Percentiles rank a stretch among this genome's conserved stretches.
phyloP scores from a whole-genome alignment of 495 filamentous ascomycete genomes.

The Penicillium waksmanii region DNA sequence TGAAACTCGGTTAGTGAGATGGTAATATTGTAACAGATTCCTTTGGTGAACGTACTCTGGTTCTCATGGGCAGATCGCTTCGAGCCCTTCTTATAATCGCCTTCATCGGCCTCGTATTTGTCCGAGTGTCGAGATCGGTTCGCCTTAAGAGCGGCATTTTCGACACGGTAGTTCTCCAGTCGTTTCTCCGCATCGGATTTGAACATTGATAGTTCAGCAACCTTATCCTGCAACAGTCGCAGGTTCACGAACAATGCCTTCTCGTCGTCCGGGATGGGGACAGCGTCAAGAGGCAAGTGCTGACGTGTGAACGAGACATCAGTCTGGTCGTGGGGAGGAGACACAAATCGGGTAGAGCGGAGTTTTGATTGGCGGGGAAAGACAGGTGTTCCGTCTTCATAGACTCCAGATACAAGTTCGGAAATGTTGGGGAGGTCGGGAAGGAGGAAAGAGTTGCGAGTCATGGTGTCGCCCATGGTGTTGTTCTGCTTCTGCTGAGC shows the following conservation, averaged over 20 bases:
- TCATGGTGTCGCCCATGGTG: conserved; percentile 41
- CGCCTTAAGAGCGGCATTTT: conserved; percentile 58
- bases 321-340: conserved; percentile 42
- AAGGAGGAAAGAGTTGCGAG: conserved; percentile 65
- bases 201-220: conserved; percentile 61
- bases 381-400: conserved; percentile 67
- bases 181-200: conserved; percentile 61
- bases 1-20: conserved; percentile 28
- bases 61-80: conserved; percentile 52
- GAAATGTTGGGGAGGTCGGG: conserved; percentile 72
- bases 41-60: conserved; percentile 49
- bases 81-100: conserved; percentile 37
- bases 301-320: conserved; percentile 45
- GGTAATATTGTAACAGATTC: not conserved
- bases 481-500: conserved; percentile 25
- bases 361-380: conserved; percentile 55
- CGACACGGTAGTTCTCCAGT: conserved; percentile 57
- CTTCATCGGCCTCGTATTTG: conserved; percentile 45
- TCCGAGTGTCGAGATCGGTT: conserved; percentile 49
- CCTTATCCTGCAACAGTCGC: conserved; percentile 67
- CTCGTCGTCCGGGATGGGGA: conserved; percentile 71
- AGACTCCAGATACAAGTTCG: conserved; percentile 70
- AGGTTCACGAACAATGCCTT: conserved; percentile 71
- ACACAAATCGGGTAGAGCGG: conserved; percentile 60
- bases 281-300: conserved; percentile 59